Percentiles rank a stretch among this genome's conserved stretches.
These are phyloP conservation scores for Boehmeria nivea DNA, from an alignment of 306 rosid species.

Conservation along the genomic window DNA sequence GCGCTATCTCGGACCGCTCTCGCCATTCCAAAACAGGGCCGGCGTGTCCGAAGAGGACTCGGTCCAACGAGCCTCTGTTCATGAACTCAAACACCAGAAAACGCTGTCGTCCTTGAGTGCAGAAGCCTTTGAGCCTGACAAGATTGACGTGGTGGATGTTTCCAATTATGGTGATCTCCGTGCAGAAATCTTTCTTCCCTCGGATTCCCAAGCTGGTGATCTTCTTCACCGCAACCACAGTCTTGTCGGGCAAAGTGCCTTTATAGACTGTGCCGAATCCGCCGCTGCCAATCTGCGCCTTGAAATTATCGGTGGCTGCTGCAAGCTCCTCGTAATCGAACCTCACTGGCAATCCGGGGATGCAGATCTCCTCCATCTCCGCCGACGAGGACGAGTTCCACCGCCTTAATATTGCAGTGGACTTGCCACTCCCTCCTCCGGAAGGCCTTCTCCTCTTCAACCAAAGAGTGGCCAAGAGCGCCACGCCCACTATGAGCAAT, in stretches of 20 bases:
- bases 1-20: conserved; percentile 34
- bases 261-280: conserved; percentile 29
- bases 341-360: conserved; percentile 26
- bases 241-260: conserved; percentile 14
- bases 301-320: conserved; percentile 24
- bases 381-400: conserved; percentile 7
- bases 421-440: neutral
- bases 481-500: neutral
- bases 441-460: conserved; percentile 1
- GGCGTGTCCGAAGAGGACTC: conserved; percentile 4
- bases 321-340: conserved; percentile 14
- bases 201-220: conserved; percentile 9
- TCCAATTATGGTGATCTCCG: conserved; percentile 16
- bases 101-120: conserved; percentile 5
- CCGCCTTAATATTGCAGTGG: neutral
- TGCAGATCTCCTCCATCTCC: conserved; percentile 9
- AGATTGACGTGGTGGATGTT: conserved; percentile 26
- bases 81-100: conserved; percentile 21
- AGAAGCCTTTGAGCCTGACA: conserved; percentile 25
- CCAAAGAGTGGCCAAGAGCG: conserved; percentile 1
- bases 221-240: conserved; percentile 29
- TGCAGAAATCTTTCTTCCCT: conserved; percentile 26
- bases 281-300: conserved; percentile 20
- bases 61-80: conserved; percentile 25
- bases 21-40: conserved; percentile 24